Evolutionary conservation across 352 stramenopile genomes (phyloP).

Genomic region (Sclerospora graminicola): DNA sequence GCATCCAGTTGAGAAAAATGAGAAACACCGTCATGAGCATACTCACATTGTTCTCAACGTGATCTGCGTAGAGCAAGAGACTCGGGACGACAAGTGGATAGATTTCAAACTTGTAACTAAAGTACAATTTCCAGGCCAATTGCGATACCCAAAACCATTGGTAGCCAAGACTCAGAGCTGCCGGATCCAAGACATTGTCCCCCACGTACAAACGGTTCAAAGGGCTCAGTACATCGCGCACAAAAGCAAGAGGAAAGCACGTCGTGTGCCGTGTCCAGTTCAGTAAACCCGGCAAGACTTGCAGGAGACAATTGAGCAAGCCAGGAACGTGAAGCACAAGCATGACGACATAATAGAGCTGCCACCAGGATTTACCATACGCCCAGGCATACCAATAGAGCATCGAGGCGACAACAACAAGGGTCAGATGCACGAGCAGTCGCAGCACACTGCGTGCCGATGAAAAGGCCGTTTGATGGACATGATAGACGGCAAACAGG

Average conservation of each 20-base stretch:
- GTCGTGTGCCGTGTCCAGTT: conserved; percentile 74
- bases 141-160: conserved; percentile 93
- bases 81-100: conserved; percentile 91
- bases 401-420: conserved; percentile 51
- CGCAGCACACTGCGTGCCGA: conserved; percentile 84
- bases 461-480: conserved; percentile 26
- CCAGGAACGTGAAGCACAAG: conserved; percentile 60
- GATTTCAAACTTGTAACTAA: conserved; percentile 98
- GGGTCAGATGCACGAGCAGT: conserved; percentile 61
- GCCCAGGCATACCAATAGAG: conserved; percentile 80
- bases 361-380: conserved; percentile 48
- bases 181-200: conserved; percentile 93
- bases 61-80: conserved; percentile 94
- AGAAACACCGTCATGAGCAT: conserved; percentile 82
- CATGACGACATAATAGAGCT: conserved; percentile 43
- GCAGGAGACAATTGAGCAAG: conserved; percentile 60
- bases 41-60: conserved; percentile 82
- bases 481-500: conserved; percentile 71
- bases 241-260: conserved; percentile 47
- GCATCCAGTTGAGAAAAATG: conserved; percentile 93
- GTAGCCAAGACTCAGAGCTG: conserved; percentile 85
- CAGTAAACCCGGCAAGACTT: conserved; percentile 64
- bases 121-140: conserved; percentile 95
- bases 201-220: conserved; percentile 95
- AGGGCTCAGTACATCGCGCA: conserved; percentile 86